Evolutionary conservation across 495 filamentous ascomycete species (phyloP), one percentile per base, ranked within the genome.

Genomic region (Penicillium tannophilum): DNA sequence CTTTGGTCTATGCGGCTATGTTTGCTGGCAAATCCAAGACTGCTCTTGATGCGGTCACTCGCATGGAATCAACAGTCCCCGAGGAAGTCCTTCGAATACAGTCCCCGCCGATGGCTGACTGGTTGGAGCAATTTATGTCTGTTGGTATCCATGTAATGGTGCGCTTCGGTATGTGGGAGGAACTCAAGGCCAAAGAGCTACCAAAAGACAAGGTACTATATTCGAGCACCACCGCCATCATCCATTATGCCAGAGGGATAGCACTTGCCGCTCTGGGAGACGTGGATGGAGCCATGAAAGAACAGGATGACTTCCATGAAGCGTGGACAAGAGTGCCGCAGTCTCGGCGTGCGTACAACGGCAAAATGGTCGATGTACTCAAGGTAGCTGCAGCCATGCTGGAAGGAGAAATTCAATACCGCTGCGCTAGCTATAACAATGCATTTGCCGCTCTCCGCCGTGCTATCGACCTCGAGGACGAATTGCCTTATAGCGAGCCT

Each of bases 1-100:
- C 85, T 52, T 77, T 81, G 17, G 74, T 90, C 50, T 90, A 88
- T 57, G 84, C 82, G 9, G 86, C 84, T 55, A 88, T 90, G 85
- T 84, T 88, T 50, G 78, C 85, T 0, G 87, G 82, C 0, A 76
- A 84, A 60, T 82, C 64, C 0, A 58, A 69, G 20, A 70, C 78
- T 12, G 80, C 85, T 0, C 67, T 88, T 3, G 80, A 84, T 19
- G 82, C 83, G 0, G 72, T 79, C 0, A 51, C 61, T 10, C 69
- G 70, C 8, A 74, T 88, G 48, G 85, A 87, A 62, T 54, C 60
- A 1, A 76, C 79, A 3, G 65, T 90, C 20, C 73, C 85, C 0
- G 83, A 85, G 28, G 72, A 76, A 0, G 59, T 90, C 2, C 76
- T 90, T 1, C 79, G 82, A 3, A 72, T 86, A 24, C 60, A 80